Evolutionary conservation across 169 alveolate genomes (phyloP).

Genomic region (Babesia ovis): DNA sequence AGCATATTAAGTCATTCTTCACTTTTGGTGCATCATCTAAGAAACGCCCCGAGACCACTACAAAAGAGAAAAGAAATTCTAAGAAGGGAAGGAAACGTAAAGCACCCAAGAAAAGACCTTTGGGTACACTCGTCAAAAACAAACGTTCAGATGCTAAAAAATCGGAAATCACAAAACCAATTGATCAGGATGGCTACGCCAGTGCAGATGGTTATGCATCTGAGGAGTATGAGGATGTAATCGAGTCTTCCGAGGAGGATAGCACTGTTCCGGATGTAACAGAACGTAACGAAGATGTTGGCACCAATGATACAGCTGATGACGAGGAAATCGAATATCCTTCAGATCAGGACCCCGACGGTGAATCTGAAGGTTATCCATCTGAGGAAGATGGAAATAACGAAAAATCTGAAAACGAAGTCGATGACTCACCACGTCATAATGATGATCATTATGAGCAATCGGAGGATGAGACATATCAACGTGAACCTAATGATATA

Average conservation of each 20-base stretch:
- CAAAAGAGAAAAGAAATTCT: neutral
- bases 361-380: neutral
- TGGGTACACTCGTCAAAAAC: neutral
- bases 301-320: neutral
- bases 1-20: too few relatives aligned
- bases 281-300: neutral
- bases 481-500: neutral
- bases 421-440: neutral
- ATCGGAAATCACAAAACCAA: neutral
- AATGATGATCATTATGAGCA: neutral
- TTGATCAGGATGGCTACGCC: neutral
- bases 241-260: neutral
- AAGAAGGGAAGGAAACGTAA: neutral
- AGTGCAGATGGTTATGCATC: neutral
- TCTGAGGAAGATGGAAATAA: neutral
- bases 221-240: neutral
- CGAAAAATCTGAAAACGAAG: neutral
- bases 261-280: neutral
- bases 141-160: neutral
- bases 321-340: neutral
- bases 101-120: neutral
- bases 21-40: too few relatives aligned
- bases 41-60: neutral
- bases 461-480: conserved; percentile 3
- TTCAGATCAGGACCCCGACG: neutral